Evolutionary conservation across 176 grass and related monocot species (phyloP).

Genomic region (Lolium perenne): DNA sequence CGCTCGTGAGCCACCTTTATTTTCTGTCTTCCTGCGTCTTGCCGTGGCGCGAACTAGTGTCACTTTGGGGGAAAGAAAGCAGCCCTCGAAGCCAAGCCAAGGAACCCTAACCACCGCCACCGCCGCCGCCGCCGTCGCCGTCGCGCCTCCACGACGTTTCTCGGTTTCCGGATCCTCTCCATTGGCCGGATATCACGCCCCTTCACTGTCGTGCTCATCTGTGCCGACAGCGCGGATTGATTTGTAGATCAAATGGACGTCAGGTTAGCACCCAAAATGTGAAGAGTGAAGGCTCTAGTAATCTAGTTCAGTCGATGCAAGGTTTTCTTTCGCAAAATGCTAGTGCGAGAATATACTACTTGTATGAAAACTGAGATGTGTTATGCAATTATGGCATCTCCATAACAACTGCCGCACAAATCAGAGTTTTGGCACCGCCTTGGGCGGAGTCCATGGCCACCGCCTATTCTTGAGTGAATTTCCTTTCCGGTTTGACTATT

Average conservation of each 20-base stretch:
- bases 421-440: neutral
- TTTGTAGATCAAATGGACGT: neutral
- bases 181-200: neutral
- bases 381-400: neutral
- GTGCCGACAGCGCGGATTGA: neutral
- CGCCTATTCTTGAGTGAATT: neutral
- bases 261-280: neutral
- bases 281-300: neutral
- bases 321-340: neutral
- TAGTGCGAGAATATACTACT: neutral
- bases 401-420: neutral
- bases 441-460: neutral
- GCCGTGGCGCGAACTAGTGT: neutral
- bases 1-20: neutral
- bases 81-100: neutral
- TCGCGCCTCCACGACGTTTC: neutral
- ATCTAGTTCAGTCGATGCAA: neutral
- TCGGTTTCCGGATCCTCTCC: neutral
- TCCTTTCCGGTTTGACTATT: neutral
- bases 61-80: neutral
- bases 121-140: neutral
- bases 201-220: neutral
- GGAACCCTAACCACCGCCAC: neutral
- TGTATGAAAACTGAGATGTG: neutral
- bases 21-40: no score